These are phyloP conservation scores for Ocimum tenuiflorum DNA, from an alignment of 257 asterid genomes.

Conservation along the genomic window DNA sequence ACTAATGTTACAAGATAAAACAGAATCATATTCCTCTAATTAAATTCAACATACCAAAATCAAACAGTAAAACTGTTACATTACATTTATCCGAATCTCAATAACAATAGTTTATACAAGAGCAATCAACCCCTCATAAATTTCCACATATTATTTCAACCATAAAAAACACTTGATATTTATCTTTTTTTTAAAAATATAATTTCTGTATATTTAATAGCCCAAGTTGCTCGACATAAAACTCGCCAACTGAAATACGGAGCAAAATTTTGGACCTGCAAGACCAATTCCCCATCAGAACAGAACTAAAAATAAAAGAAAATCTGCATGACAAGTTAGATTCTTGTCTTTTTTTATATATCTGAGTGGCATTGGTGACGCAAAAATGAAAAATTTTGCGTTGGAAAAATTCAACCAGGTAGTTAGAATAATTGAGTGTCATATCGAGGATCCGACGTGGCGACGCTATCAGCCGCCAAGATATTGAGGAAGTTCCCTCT, in stretches of 20 bases:
- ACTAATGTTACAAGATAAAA: not conserved
- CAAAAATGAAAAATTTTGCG: not conserved
- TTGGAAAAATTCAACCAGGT: not conserved
- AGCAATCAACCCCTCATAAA: too few relatives aligned
- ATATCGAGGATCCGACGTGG: constrained; percentile 46
- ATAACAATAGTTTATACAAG: not conserved
- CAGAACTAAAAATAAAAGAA: not conserved
- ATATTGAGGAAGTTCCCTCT: constrained; percentile 2
- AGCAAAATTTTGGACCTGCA: constrained; percentile 2
- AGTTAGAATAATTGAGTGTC: constrained; percentile 11
- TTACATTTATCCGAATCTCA: too few relatives aligned
- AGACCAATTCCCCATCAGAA: not conserved
- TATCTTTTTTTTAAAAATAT: not conserved
- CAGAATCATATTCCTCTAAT: not conserved
- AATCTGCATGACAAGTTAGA: not conserved
- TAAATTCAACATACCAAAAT: not conserved
- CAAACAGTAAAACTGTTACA: not conserved
- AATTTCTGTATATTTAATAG: not conserved
- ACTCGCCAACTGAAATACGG: not conserved
- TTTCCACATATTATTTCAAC: not conserved
- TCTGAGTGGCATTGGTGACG: constrained; percentile 1
- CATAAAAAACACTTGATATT: too few relatives aligned
- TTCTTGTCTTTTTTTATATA: too few relatives aligned
- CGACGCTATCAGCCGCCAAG: constrained; percentile 16
- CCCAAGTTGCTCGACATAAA: not conserved